phyloP scores from a whole-genome alignment of 2,329 filamentous ascomycete species.

The Penicillium sp. region DNA sequence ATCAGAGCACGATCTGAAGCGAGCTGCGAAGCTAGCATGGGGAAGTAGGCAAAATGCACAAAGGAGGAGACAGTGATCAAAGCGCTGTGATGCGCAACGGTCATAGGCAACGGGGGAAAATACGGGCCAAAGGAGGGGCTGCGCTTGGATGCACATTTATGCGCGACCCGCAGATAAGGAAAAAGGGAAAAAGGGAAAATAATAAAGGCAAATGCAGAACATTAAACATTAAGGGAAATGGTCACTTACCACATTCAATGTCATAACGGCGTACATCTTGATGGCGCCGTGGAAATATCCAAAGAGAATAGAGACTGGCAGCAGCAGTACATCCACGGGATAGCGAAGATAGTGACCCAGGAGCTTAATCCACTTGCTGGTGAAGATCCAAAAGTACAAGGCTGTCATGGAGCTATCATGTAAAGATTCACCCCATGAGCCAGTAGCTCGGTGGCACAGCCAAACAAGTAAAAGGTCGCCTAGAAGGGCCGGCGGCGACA shows the following conservation, averaged over 20 bases:
- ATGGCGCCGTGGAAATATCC: slow-evolving; percentile 92
- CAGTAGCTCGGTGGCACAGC: slow-evolving; percentile 69
- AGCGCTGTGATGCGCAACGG: slow-evolving; percentile 24
- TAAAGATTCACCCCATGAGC: slow-evolving; percentile 57
- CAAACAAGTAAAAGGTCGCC: slow-evolving; percentile 74
- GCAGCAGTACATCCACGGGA: slow-evolving; percentile 75
- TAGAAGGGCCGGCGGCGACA: slow-evolving; percentile 82
- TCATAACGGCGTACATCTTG: slow-evolving; percentile 84
- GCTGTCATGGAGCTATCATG: slow-evolving; percentile 61
- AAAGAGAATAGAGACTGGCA: slow-evolving; percentile 85
- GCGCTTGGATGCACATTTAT: slow-evolving; percentile 12
- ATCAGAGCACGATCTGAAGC: background rate
- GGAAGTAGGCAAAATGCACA: slow-evolving; percentile 16
- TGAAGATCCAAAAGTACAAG: slow-evolving; percentile 75
- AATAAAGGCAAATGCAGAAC: background rate
- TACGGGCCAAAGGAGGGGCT: slow-evolving; percentile 9
- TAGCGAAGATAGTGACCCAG: slow-evolving; percentile 83
- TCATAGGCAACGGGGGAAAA: slow-evolving; percentile 16
- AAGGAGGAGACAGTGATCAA: slow-evolving; percentile 26
- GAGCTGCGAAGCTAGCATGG: slow-evolving; percentile 2
- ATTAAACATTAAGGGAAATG: slow-evolving; percentile 4
- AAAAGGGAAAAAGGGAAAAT: background rate
- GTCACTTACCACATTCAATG: slow-evolving; percentile 74
- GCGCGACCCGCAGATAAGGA: slow-evolving; percentile 1
- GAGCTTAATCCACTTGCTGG: slow-evolving; percentile 90